Conservation (phyloP, 73 alveolate genomes). For the Durusdinium trenchii region DNA sequence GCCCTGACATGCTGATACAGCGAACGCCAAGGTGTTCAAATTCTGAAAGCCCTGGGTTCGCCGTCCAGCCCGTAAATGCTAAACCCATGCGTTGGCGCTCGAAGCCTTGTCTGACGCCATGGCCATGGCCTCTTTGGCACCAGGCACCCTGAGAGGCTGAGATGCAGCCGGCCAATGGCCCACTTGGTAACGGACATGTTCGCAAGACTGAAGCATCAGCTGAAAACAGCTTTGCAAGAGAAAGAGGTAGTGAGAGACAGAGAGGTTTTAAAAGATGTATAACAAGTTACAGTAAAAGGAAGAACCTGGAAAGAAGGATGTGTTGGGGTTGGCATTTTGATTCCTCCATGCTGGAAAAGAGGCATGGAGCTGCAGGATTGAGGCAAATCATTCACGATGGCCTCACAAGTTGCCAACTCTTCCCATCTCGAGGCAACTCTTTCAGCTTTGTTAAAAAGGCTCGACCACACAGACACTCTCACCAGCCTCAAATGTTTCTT, state of each 20-base stretch:
- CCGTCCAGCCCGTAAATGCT: too few species aligned
- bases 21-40: too few species aligned
- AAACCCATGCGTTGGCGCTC: not conserved
- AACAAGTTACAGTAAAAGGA: not conserved
- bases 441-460: not conserved
- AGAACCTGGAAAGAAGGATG: not conserved
- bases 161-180: not conserved
- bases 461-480: not conserved
- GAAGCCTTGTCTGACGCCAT: constrained; percentile 59
- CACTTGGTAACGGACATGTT: too few species aligned
- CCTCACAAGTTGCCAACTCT: not conserved
- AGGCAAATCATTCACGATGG: constrained; percentile 44
- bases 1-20: too few species aligned
- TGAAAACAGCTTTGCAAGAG: not conserved
- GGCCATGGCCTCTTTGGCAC: constrained; percentile 66
- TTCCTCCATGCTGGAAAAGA: too few species aligned
- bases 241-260: not conserved
- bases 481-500: not conserved
- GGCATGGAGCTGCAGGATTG: constrained; percentile 54
- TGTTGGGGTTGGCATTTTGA: too few species aligned
- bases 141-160: constrained; percentile 55
- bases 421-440: not conserved
- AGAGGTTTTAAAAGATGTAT: not conserved
- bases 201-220: not conserved
- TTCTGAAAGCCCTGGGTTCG: too few species aligned